Evolutionary conservation across 169 alveolate species (phyloP).

Genomic region (Eimeria mitis): DNA sequence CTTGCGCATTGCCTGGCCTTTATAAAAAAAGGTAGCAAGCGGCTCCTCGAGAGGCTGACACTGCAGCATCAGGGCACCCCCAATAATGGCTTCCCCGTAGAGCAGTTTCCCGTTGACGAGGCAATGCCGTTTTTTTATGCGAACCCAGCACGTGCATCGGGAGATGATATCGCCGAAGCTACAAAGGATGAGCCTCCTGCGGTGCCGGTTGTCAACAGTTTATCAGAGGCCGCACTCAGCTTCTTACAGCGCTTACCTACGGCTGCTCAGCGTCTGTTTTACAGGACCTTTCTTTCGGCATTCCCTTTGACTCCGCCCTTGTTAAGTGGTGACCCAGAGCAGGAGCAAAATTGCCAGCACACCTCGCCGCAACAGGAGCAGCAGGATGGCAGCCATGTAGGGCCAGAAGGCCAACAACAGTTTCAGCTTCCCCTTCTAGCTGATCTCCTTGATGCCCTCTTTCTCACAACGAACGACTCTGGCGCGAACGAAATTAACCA

Average conservation of each 20-base stretch:
- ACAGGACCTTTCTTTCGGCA: slow-evolving; percentile 61
- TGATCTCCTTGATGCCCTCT: slow-evolving; percentile 50
- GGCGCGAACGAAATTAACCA: background rate
- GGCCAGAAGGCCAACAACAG: background rate
- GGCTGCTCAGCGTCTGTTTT: slow-evolving; percentile 73
- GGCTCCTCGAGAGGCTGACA: slow-evolving; percentile 38
- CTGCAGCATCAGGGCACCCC: background rate
- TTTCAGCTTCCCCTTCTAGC: slow-evolving; percentile 37
- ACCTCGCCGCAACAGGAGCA: slow-evolving; percentile 28
- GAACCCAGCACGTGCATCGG: background rate
- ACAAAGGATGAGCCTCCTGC: slow-evolving; percentile 45
- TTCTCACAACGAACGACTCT: slow-evolving; percentile 40
- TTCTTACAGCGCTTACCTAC: slow-evolving; percentile 52
- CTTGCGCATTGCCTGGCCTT: slow-evolving; percentile 42
- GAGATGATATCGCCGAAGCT: slow-evolving; percentile 15
- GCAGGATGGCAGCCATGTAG: slow-evolving; percentile 17
- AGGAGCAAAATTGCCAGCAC: background rate
- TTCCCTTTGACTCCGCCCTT: slow-evolving; percentile 27
- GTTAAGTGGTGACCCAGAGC: background rate
- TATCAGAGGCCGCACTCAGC: slow-evolving; percentile 39
- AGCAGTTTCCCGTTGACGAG: background rate
- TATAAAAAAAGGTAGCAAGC: background rate
- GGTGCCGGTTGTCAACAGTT: background rate
- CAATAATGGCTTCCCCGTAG: background rate
- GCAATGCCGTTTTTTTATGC: background rate